Evolutionary conservation across 148 eudicot species (phyloP).

Genomic region (Diospyros lotus): DNA sequence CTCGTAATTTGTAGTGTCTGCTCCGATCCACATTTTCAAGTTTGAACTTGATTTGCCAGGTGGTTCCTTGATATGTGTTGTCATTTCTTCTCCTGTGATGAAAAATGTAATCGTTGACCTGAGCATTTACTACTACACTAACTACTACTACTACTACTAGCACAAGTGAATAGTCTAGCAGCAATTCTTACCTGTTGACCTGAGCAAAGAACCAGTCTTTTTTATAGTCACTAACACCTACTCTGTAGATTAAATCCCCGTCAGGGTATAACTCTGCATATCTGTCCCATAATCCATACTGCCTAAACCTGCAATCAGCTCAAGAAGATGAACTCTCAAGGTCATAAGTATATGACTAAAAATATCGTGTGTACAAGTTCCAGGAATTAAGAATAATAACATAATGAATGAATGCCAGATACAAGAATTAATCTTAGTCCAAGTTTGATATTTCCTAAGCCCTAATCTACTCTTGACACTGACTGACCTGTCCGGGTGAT

Average conservation of each 20-base stretch:
- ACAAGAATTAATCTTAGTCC: no score
- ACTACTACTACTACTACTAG: no score
- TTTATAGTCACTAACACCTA: slow-evolving; percentile 54
- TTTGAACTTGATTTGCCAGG: slow-evolving; percentile 87
- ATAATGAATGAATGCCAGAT: no score
- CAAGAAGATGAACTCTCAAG: not conserved
- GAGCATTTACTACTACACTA: no score
- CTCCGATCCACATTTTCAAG: slow-evolving; percentile 40
- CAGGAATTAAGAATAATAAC: no score
- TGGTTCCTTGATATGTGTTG: slow-evolving; percentile 55
- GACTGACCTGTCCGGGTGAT: slow-evolving; percentile 66
- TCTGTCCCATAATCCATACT: slow-evolving; percentile 83
- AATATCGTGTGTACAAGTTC: no score
- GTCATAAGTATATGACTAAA: no score
- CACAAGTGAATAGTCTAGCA: no score
- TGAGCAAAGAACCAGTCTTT: slow-evolving; percentile 93
- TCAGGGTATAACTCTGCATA: slow-evolving; percentile 66
- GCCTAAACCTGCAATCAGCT: slow-evolving; percentile 47
- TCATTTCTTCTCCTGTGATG: slow-evolving; percentile 49
- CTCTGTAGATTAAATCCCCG: slow-evolving; percentile 56
- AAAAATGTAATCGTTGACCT: no score
- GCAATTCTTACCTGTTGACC: slow-evolving; percentile 46
- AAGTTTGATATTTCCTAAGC: no score
- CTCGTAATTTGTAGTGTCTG: slow-evolving; percentile 57
- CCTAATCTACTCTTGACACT: no score